Conservation (phyloP, 2,329 filamentous ascomycete genomes). For the Alternaria solani region DNA sequence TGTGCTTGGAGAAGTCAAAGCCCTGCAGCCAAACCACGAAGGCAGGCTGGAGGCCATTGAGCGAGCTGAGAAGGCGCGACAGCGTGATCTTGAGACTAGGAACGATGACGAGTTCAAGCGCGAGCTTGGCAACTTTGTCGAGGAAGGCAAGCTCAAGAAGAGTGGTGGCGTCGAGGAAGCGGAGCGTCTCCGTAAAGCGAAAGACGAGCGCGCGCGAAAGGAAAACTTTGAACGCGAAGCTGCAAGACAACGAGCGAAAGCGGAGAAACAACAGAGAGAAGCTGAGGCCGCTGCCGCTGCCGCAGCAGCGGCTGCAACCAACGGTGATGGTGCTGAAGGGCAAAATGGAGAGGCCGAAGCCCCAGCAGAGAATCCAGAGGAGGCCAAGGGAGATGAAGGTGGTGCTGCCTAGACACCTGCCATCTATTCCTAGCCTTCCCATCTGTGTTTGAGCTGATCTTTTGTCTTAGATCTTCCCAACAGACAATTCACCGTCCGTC, state of each 20-base stretch:
- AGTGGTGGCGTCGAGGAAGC: slow-evolving; percentile 94
- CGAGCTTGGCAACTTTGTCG: slow-evolving; percentile 84
- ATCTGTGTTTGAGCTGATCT: slow-evolving; percentile 36
- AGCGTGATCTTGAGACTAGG: slow-evolving; percentile 84
- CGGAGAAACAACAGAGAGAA: slow-evolving; percentile 54
- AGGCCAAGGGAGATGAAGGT: slow-evolving; percentile 48
- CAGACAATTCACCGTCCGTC: slow-evolving; percentile 32
- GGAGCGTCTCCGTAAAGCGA: slow-evolving; percentile 81
- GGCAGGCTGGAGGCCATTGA: slow-evolving; percentile 93
- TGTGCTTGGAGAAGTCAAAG: slow-evolving; percentile 90
- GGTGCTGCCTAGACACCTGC: slow-evolving; percentile 43
- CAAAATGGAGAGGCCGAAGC: slow-evolving; percentile 33
- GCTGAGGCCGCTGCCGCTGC: slow-evolving; percentile 43
- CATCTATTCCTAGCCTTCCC: slow-evolving; percentile 21
- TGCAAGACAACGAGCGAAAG: slow-evolving; percentile 54
- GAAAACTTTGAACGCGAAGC: slow-evolving; percentile 71
- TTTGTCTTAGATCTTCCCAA: slow-evolving; percentile 27
- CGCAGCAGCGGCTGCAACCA: slow-evolving; percentile 28
- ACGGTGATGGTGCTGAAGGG: slow-evolving; percentile 35
- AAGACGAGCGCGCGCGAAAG: slow-evolving; percentile 84
- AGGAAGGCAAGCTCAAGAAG: slow-evolving; percentile 93
- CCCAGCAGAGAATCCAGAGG: slow-evolving; percentile 31
- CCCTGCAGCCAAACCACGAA: slow-evolving; percentile 93
- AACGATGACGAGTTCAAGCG: slow-evolving; percentile 79
- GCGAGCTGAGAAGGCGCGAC: slow-evolving; percentile 89